Conservation (phyloP, 768 basidiomycete genomes). For the Sistotremastrum niveocremeum region DNA sequence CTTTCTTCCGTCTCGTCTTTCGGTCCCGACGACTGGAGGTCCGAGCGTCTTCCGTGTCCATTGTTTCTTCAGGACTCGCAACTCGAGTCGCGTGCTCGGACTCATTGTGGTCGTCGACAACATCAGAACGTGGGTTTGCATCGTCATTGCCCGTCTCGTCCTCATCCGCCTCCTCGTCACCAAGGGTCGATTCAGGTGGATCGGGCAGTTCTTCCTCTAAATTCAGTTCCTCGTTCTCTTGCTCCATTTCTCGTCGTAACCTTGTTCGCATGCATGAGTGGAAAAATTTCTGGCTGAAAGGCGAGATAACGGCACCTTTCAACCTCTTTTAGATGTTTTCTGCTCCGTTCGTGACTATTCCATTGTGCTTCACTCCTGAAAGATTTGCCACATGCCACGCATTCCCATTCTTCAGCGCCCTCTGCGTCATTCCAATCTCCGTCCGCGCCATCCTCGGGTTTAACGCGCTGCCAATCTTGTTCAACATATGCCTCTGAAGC, state of each 20-base stretch:
- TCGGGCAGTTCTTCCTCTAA: conserved; percentile 22
- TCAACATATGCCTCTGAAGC: conserved; percentile 44
- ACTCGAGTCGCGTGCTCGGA: not conserved
- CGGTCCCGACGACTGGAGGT: not conserved
- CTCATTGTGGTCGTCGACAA: conserved; percentile 4
- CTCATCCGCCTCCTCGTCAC: conserved; percentile 12
- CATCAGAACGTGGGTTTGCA: not conserved
- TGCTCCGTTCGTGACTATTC: conserved; percentile 92
- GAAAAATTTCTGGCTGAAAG: not conserved
- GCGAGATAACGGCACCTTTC: conserved; percentile 29
- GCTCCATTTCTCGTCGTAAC: conserved; percentile 62
- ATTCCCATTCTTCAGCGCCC: conserved; percentile 79
- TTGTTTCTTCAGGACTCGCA: not conserved
- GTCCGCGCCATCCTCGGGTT: conserved; percentile 32
- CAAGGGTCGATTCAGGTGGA: not conserved
- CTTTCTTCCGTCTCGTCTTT: conserved; percentile 8
- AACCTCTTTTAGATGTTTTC: conserved; percentile 84
- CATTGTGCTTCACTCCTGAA: conserved; percentile 90
- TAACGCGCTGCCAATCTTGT: conserved; percentile 81
- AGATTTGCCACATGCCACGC: conserved; percentile 83
- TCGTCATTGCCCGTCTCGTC: conserved; percentile 6
- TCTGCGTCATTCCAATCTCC: conserved; percentile 66
- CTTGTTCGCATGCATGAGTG: conserved; percentile 8
- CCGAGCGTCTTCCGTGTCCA: conserved; percentile 5
- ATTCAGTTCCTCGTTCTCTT: conserved; percentile 56